phyloP scores from a whole-genome alignment of 257 asterid species.

The Solanum sejunctum region DNA sequence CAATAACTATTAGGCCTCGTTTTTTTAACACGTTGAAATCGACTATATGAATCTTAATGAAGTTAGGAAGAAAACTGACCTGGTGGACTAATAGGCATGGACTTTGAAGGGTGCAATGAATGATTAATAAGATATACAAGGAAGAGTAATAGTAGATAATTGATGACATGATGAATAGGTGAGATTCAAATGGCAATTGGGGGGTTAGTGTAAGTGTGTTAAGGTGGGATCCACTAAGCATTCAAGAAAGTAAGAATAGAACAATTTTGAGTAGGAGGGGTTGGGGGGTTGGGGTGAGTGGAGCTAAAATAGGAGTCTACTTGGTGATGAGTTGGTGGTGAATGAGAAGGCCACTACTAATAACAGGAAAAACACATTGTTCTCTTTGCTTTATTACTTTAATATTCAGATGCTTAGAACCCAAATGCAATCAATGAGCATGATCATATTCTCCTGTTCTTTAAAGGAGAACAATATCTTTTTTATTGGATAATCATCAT shows the following conservation, averaged over 20 bases:
- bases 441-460: conserved; percentile 26
- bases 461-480: conserved; percentile 15
- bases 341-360: conserved; percentile 78
- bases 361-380: conserved; percentile 18
- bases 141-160: conserved; percentile 5
- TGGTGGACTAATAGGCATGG: conserved; percentile 17
- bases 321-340: conserved; percentile 35
- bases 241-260: conserved; percentile 8
- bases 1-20: not conserved
- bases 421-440: conserved; percentile 22
- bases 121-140: conserved; percentile 14
- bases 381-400: conserved; percentile 6
- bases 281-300: not conserved
- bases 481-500: conserved; percentile 13
- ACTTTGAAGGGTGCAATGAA: conserved; percentile 8
- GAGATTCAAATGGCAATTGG: conserved; percentile 16
- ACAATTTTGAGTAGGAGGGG: not conserved
- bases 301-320: conserved; percentile 28
- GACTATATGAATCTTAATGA: not conserved
- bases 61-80: conserved; percentile 21
- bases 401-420: conserved; percentile 37
- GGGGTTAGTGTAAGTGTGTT: conserved; percentile 2
- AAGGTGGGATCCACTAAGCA: conserved; percentile 37
- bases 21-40: not conserved
- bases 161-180: conserved; percentile 13